Conservation (phyloP, 139 green algal genomes). For the Haematococcus lacustris region DNA sequence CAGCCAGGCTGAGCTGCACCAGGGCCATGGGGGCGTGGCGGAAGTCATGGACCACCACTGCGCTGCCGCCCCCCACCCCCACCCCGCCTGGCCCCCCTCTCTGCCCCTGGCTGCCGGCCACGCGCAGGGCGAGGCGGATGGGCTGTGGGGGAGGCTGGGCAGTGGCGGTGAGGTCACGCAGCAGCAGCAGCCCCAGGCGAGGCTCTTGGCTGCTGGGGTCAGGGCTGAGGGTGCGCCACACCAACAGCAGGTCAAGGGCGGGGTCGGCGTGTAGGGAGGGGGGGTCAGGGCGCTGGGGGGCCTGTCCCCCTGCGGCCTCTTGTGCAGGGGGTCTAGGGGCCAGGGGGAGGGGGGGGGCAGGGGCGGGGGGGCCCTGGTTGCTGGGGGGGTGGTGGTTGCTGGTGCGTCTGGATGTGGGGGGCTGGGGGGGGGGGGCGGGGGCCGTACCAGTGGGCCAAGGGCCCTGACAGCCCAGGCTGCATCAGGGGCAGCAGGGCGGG, state of each 20-base stretch:
- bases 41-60: slow-evolving; percentile 52
- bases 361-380: no score
- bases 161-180: background rate
- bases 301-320: no score
- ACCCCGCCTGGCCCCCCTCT: background rate
- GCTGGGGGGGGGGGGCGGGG: background rate
- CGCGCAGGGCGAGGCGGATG: background rate
- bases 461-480: background rate
- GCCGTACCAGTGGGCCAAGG: background rate
- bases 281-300: no score
- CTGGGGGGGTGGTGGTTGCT: no score
- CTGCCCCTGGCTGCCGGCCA: background rate
- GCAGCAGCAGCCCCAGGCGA: slow-evolving; percentile 4
- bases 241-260: no score
- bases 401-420: no score
- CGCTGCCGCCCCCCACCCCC: background rate
- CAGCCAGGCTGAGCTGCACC: slow-evolving; percentile 35
- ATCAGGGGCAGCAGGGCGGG: background rate
- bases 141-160: background rate
- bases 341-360: no score
- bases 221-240: no score
- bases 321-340: no score
- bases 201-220: no score
- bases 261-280: no score
- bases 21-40: slow-evolving; percentile 25